These are phyloP conservation scores for Hansenula anomala DNA, from an alignment of 1,139 yeast species.

Conservation along the genomic window DNA sequence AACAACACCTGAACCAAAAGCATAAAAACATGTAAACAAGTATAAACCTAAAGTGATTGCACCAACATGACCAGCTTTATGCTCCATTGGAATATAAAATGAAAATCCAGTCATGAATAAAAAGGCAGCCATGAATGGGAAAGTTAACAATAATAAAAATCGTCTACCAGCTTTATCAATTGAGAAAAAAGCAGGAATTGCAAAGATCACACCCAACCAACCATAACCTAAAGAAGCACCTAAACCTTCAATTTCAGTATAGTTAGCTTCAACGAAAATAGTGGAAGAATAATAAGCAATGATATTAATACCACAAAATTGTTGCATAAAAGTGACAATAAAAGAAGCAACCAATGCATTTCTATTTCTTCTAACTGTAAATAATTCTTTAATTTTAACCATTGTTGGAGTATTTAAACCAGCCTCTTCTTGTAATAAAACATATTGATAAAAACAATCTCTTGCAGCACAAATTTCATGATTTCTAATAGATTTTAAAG, in stretches of 20 bases:
- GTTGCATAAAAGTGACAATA: conserved; percentile 87
- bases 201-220: conserved; percentile 73
- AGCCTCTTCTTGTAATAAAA: conserved; percentile 61
- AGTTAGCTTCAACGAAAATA: conserved; percentile 66
- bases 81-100: conserved; percentile 56
- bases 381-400: conserved; percentile 48
- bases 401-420: conserved; percentile 51
- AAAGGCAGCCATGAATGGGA: conserved; percentile 70
- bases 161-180: conserved; percentile 81
- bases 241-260: conserved; percentile 55
- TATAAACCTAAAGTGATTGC: conserved; percentile 70
- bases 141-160: conserved; percentile 60
- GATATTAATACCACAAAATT: conserved; percentile 87
- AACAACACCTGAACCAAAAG: conserved; percentile 87
- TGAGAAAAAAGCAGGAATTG: conserved; percentile 78
- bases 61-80: conserved; percentile 52
- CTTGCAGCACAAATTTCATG: conserved; percentile 64
- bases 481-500: conserved; percentile 45
- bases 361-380: conserved; percentile 73
- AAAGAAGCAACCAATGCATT: conserved; percentile 79
- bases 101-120: conserved; percentile 73
- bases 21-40: conserved; percentile 67
- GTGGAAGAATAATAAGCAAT: conserved; percentile 79
- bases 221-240: conserved; percentile 88
- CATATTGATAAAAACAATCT: conserved; percentile 69